Evolutionary conservation across 2,329 filamentous ascomycete species (phyloP).

Genomic region (Aspergillus sp.): DNA sequence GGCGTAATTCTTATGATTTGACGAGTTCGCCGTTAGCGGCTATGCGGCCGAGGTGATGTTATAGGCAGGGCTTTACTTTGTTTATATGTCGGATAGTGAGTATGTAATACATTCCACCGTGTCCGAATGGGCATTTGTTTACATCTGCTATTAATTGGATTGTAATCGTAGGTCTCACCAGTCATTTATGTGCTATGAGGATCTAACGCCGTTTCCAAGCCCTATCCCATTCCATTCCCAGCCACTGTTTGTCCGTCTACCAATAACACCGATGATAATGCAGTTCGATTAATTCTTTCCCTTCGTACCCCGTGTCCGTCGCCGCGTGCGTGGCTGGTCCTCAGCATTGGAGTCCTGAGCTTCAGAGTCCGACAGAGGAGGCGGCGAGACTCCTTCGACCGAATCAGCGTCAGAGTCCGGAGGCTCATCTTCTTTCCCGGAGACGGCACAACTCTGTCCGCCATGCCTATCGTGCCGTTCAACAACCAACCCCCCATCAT

Average conservation of each 20-base stretch:
- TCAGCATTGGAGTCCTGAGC: conserved; percentile 5
- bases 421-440: conserved; percentile 5
- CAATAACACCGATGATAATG: too few relatives aligned
- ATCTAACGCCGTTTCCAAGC: too few relatives aligned
- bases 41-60: conserved; percentile 7
- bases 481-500: conserved; percentile 20
- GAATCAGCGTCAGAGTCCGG: conserved; percentile 3
- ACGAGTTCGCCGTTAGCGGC: conserved; percentile 14
- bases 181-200: too few relatives aligned
- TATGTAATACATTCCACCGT: too few relatives aligned
- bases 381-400: conserved; percentile 7
- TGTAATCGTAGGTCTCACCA: too few relatives aligned
- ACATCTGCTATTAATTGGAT: too few relatives aligned
- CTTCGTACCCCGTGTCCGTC: conserved; percentile 14
- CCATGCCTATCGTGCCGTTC: conserved; percentile 12
- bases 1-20: conserved; percentile 12
- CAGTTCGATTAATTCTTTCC: too few relatives aligned
- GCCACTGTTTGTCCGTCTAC: too few relatives aligned
- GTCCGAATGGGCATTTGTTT: too few relatives aligned
- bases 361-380: conserved; percentile 6
- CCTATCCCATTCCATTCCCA: too few relatives aligned
- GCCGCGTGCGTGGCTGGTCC: conserved; percentile 13
- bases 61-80: too few relatives aligned
- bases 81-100: too few relatives aligned
- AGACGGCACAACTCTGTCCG: not conserved